These are phyloP conservation scores for Fusarium miscanthi DNA, from an alignment of 2,329 filamentous ascomycete genomes.

Conservation along the genomic window DNA sequence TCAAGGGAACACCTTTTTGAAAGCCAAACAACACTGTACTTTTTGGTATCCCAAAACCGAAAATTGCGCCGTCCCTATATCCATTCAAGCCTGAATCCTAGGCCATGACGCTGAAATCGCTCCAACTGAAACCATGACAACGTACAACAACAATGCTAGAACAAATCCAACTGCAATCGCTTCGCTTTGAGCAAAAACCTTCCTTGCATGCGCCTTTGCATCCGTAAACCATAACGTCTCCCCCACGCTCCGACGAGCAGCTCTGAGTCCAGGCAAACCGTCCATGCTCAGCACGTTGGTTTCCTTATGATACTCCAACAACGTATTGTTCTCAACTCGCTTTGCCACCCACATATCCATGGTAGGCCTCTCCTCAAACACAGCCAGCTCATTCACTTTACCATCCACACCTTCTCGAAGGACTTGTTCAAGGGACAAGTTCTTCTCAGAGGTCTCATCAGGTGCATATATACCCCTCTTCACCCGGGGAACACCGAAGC, in stretches of 20 bases:
- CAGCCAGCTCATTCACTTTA: conserved; percentile 51
- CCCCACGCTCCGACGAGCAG: conserved; percentile 62
- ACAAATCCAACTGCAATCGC: conserved; percentile 50
- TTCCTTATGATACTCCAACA: conserved; percentile 66
- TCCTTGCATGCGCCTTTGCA: conserved; percentile 41
- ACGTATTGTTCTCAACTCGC: conserved; percentile 59
- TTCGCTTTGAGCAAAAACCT: conserved; percentile 47
- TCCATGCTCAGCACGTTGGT: conserved; percentile 69
- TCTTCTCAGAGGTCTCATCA: conserved; percentile 34
- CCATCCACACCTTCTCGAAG: conserved; percentile 41
- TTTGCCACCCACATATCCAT: conserved; percentile 63
- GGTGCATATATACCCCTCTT: conserved; percentile 53
- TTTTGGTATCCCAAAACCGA: conserved; percentile 41
- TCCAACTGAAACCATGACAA: conserved; percentile 41
- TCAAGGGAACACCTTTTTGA: conserved; percentile 18
- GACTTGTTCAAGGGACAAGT: conserved; percentile 37
- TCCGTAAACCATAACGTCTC: conserved; percentile 60
- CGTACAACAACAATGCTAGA: conserved; percentile 47
- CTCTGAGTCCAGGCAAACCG: conserved; percentile 66
- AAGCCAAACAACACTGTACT: conserved; percentile 39
- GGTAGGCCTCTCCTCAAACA: conserved; percentile 66
- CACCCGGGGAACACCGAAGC: conserved; percentile 70
- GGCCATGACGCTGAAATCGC: conserved; percentile 36
- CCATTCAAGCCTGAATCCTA: conserved; percentile 30
- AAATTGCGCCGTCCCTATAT: conserved; percentile 40